Base-by-base conservation (phyloP, 805 yeast genomes). In the Schwanniomyces occidentalis region DNA sequence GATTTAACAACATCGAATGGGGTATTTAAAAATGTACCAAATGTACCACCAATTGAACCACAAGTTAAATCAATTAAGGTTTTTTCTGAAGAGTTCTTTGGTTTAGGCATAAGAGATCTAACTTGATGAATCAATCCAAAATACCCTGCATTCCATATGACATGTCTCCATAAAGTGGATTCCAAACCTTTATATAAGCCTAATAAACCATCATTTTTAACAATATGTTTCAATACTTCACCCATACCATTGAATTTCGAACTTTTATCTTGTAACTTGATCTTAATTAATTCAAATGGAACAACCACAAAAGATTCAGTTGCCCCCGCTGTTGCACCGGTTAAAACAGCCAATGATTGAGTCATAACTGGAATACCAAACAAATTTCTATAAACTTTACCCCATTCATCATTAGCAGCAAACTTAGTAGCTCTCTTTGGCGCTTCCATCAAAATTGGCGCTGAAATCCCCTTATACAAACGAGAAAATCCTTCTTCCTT, bases 251-350 rank as follows among this genome's bases (percentile, higher is more conserved):
- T 82, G 69, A 84, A 90, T 53, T 76, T 80, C 28, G 96, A 80
- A 34, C 81, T 73, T 52, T 73, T 82, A 68, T 93, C 98, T 67
- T 93, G 99, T 52, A 93, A 73, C 67, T 95, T 80, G 60, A 93
- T 93, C 67, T 93, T 93, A 49, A 93, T 86, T 57, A 93, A 75
- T 66, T 93, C 99, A 58, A 93, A 93, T 12, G 99, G 99, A 26
- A 93, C 98, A 36, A 93, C 98, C 27, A 93, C 96, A 58, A 90
- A 88, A 2, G 96, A 79, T 63, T 93, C 99, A 29, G 90, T 82
- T 24, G 96, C 95, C 69, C 99, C 99, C 6, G 99, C 99, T 40
- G 95, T 85, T 23, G 98, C 97, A 68, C 99, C 99, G 26, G 96
- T 86, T 48, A 91, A 71, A 36, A 93, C 70, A 2, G 97, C 88